Evolutionary conservation across 1,284 basidiomycete species (phyloP).

Genomic region (Golubevia pallescens): DNA sequence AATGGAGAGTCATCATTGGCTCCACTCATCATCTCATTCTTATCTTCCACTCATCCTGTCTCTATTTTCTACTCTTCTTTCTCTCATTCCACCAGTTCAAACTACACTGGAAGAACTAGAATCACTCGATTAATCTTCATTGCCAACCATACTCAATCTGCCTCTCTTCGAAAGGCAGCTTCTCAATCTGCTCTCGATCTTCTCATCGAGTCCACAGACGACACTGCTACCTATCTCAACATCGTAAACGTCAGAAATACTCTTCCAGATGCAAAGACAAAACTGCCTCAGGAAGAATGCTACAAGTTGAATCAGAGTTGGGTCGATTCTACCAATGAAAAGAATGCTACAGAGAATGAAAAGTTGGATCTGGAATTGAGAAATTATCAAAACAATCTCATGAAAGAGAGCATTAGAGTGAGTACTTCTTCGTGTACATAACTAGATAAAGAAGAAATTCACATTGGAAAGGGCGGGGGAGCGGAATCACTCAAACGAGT

Average conservation of each 20-base stretch:
- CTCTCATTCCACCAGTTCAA: neutral
- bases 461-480: no score
- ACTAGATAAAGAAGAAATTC: no score
- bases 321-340: conserved; percentile 29
- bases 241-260: conserved; percentile 32
- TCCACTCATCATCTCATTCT: neutral
- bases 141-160: conserved; percentile 16
- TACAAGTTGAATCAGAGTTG: conserved; percentile 28
- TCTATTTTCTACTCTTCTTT: neutral
- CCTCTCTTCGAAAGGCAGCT: conserved; percentile 24
- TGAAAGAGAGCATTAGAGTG: conserved; percentile 54
- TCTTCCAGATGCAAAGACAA: neutral
- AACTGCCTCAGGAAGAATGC: no score
- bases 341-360: conserved; percentile 29
- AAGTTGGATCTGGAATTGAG: conserved; percentile 53
- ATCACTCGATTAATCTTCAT: conserved; percentile 31
- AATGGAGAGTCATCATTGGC: no score
- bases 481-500: no score
- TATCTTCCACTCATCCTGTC: neutral
- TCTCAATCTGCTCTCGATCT: conserved; percentile 26
- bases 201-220: conserved; percentile 21
- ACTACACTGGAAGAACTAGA: conserved; percentile 13
- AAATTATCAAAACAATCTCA: conserved; percentile 55
- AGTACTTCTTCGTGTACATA: conserved; percentile 6
- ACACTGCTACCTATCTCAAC: conserved; percentile 23